phyloP scores from a whole-genome alignment of 1,284 basidiomycete species.

The Neotropicomus parvogracilis region DNA sequence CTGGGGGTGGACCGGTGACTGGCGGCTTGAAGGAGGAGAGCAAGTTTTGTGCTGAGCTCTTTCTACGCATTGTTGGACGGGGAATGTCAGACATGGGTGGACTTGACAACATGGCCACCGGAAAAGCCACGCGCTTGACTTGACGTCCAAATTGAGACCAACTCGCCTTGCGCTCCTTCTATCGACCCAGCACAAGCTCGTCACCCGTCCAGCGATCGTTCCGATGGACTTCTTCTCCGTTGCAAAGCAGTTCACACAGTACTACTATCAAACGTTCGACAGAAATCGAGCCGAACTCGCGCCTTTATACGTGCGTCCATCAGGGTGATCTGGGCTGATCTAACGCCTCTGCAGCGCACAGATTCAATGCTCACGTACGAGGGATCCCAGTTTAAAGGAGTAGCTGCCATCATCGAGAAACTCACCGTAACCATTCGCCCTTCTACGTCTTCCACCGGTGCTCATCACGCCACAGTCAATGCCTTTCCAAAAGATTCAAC shows the following conservation, averaged over 20 bases:
- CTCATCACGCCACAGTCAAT: constrained; percentile 52
- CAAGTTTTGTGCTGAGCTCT: constrained; percentile 79
- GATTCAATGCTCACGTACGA: constrained; percentile 92
- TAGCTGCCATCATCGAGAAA: constrained; percentile 69
- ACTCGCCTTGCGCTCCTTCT: constrained; percentile 4
- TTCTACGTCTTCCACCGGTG: not conserved
- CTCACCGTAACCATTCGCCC: constrained; percentile 54
- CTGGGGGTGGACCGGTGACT: constrained; percentile 27
- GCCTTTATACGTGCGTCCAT: constrained; percentile 68
- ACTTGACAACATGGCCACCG: constrained; percentile 11
- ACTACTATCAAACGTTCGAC: constrained; percentile 77
- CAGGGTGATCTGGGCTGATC: constrained; percentile 25
- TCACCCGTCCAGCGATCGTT: constrained; percentile 15
- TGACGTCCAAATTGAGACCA: constrained; percentile 17
- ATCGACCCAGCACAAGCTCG: constrained; percentile 6
- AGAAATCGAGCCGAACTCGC: constrained; percentile 49
- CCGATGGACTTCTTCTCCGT: constrained; percentile 73
- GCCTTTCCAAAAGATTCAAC: constrained; percentile 79
- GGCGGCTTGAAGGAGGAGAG: constrained; percentile 67
- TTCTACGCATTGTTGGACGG: constrained; percentile 70
- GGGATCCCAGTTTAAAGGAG: constrained; percentile 61
- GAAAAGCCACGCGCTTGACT: constrained; percentile 13
- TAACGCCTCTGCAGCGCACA: constrained; percentile 55
- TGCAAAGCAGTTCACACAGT: constrained; percentile 68
- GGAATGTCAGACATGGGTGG: constrained; percentile 30